Base-by-base conservation (phyloP, 352 stramenopile species). In the Phytophthora tubulina region DNA sequence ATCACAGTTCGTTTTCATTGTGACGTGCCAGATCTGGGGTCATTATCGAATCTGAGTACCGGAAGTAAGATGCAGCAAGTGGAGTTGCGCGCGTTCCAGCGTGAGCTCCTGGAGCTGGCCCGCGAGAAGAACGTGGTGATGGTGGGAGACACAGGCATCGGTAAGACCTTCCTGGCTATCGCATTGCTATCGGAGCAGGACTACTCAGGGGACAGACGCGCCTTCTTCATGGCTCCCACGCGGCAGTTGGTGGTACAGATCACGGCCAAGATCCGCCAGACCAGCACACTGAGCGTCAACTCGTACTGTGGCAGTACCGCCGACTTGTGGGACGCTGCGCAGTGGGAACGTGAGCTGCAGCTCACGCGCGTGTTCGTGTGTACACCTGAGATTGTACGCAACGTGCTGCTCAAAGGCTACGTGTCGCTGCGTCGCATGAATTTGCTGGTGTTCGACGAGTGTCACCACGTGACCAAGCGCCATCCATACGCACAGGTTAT, bases 361-460 rank as follows among this genome's bases (percentile, higher is more conserved):
- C 44, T 85, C 48, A 90, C 70, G 57, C 76, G 80, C 39, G 90
- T 97, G 65, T 80, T 97, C 45, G 90, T 97, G 64, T 95, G 86
- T 70, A 97, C 92, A 33, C 92, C 92, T 17, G 89, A 95, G 76
- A 88, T 96, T 50, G 75, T 97, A 49, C 86, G 90, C 59, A 96
- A 91, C 58, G 71, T 94, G 62, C 72, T 97, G 11, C 80, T 93
- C 51, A 92, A 93, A 33, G 92, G 90, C 10, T 97, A 95, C 75
- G 79, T 97, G 56, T 76, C 67, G 15, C 83, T 97, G 55, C 68
- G 79, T 17, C 75, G 74, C 52, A 92, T 96, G 72, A 95, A 95
- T 67, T 45, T 97, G 63, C 78, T 97, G 17, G 84, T 97, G 32
- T 94, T 97, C 63, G 92, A 97, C 71, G 92, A 97, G 75, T 97